Conservation (phyloP, 1,139 yeast genomes). For the Blastobotrys serpentis region DNA sequence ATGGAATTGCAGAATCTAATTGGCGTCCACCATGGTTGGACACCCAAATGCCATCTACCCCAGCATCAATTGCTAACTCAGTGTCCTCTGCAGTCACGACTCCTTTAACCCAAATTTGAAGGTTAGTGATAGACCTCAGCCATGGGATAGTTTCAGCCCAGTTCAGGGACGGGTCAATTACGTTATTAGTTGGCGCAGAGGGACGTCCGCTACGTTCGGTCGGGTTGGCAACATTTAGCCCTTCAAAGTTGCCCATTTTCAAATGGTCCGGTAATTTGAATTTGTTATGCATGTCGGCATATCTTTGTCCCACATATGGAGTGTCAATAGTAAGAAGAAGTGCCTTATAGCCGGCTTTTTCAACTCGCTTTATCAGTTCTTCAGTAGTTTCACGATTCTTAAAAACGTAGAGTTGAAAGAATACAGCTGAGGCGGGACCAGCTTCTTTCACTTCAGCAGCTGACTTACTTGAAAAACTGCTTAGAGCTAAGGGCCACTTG, state of each 20-base stretch:
- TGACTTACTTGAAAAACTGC: constrained; percentile 36
- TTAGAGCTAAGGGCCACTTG: constrained; percentile 39
- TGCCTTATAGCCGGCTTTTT: constrained; percentile 55
- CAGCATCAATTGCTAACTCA: constrained; percentile 52
- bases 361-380: constrained; percentile 49
- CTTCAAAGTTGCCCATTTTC: constrained; percentile 35
- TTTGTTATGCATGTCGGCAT: constrained; percentile 50
- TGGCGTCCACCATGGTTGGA: constrained; percentile 75
- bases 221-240: constrained; percentile 27
- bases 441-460: constrained; percentile 37
- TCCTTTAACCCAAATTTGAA: constrained; percentile 51
- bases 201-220: constrained; percentile 34
- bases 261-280: constrained; percentile 43
- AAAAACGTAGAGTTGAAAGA: constrained; percentile 49
- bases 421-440: constrained; percentile 35
- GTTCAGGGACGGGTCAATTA: constrained; percentile 68
- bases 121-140: constrained; percentile 38
- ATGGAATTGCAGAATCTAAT: constrained; percentile 59
- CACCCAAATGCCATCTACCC: constrained; percentile 60
- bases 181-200: constrained; percentile 28
- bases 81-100: constrained; percentile 63
- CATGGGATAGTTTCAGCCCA: constrained; percentile 56
- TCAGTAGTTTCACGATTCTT: constrained; percentile 47
- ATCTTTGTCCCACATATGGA: constrained; percentile 64
- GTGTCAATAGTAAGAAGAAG: constrained; percentile 67